Conservation (phyloP, 345 rosid species). For the Hypericum androsaemum region DNA sequence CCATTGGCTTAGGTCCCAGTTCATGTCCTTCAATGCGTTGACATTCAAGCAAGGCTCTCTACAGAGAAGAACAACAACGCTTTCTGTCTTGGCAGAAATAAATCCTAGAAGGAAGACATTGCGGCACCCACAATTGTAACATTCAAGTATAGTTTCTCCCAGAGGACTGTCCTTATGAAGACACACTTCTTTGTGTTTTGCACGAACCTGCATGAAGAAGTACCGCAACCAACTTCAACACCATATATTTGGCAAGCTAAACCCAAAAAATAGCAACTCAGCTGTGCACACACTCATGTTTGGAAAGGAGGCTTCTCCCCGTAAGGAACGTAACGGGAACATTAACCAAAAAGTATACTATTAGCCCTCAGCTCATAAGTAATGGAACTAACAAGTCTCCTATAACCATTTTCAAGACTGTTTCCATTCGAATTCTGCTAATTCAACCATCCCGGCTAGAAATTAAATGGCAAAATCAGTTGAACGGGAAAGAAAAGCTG, state of each 20-base stretch:
- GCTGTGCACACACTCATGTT: no score
- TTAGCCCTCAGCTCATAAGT: no score
- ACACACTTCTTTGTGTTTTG: slow-evolving; percentile 98
- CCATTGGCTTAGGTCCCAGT: slow-evolving; percentile 99
- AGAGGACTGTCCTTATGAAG: slow-evolving; percentile 99
- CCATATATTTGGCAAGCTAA: not conserved
- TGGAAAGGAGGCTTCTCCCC: no score
- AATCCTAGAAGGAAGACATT: slow-evolving; percentile 98
- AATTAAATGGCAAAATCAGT: not conserved
- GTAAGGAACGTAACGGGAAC: no score
- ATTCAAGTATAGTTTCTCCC: slow-evolving; percentile 97
- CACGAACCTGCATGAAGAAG: slow-evolving; percentile 66
- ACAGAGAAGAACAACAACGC: slow-evolving; percentile 98
- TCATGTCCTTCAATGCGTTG: slow-evolving; percentile 99
- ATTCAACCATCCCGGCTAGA: no score
- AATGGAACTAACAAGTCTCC: no score
- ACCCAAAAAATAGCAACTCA: no score
- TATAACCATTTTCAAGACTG: no score
- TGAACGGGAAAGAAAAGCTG: slow-evolving; percentile 15
- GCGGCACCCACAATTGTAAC: slow-evolving; percentile 98
- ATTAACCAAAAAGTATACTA: no score
- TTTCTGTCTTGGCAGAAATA: slow-evolving; percentile 95
- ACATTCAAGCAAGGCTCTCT: slow-evolving; percentile 98
- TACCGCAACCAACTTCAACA: slow-evolving; percentile 6
- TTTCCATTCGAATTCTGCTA: no score